Evolutionary conservation across 805 yeast genomes (phyloP).

Genomic region (Starmerella khaoyaiensis): DNA sequence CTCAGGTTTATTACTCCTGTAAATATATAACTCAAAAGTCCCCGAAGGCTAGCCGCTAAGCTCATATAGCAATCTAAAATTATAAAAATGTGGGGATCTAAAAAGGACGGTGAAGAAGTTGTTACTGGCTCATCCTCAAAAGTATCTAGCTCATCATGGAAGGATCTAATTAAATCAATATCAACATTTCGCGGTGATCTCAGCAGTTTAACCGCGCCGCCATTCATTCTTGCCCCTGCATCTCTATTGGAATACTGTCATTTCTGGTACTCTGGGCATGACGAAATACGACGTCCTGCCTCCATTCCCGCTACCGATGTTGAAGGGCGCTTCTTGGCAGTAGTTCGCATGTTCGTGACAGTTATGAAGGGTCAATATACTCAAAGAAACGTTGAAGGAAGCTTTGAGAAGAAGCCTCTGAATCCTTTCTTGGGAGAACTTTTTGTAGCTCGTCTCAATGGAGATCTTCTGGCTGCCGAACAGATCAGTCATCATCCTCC

Average conservation of each 20-base stretch:
- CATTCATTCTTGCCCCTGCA: slow-evolving; percentile 82
- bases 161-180: slow-evolving; percentile 76
- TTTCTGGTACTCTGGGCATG: slow-evolving; percentile 92
- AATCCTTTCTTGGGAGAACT: slow-evolving; percentile 94
- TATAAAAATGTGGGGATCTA: slow-evolving; percentile 14
- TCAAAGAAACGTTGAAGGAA: slow-evolving; percentile 79
- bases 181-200: slow-evolving; percentile 90
- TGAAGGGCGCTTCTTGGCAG: slow-evolving; percentile 64
- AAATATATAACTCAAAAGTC: not conserved
- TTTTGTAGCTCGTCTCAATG: slow-evolving; percentile 87
- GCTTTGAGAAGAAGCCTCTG: slow-evolving; percentile 93
- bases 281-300: slow-evolving; percentile 60
- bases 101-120: slow-evolving; percentile 3
- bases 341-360: slow-evolving; percentile 80
- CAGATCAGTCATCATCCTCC: slow-evolving; percentile 98
- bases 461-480: slow-evolving; percentile 68
- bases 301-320: slow-evolving; percentile 28
- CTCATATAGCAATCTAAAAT: too few species aligned
- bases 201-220: slow-evolving; percentile 92
- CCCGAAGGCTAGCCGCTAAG: not conserved
- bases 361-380: slow-evolving; percentile 89
- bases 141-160: slow-evolving; percentile 44
- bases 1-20: too few species aligned
- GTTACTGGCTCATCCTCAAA: slow-evolving; percentile 2
- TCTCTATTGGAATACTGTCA: slow-evolving; percentile 85